phyloP scores from a whole-genome alignment of 805 yeast species.

The Debaryomyces tyrocola region DNA sequence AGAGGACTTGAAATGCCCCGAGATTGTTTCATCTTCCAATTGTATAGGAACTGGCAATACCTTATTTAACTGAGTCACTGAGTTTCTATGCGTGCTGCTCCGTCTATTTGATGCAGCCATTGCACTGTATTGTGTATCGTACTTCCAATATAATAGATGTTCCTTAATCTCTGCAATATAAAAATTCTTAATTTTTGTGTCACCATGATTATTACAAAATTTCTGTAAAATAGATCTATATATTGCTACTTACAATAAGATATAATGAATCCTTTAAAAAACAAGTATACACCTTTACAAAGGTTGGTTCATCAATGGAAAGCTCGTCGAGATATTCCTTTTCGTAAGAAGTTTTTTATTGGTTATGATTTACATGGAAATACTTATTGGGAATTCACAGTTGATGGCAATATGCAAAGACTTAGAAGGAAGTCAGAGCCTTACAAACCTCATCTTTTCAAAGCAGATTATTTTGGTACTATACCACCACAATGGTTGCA shows the following conservation, averaged over 20 bases:
- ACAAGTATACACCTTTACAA: slow-evolving; percentile 50
- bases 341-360: slow-evolving; percentile 65
- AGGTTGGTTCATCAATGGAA: slow-evolving; percentile 56
- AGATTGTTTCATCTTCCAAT: slow-evolving; percentile 19
- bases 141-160: too few species aligned
- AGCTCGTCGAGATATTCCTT: slow-evolving; percentile 63
- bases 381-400: slow-evolving; percentile 79
- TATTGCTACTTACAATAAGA: not conserved
- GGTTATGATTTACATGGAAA: slow-evolving; percentile 84
- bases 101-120: not conserved
- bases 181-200: too few species aligned
- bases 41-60: slow-evolving; percentile 41
- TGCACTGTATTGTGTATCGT: not conserved
- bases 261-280: slow-evolving; percentile 49
- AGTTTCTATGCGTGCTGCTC: slow-evolving; percentile 13
- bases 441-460: slow-evolving; percentile 41
- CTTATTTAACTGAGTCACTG: slow-evolving; percentile 24
- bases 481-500: slow-evolving; percentile 76
- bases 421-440: slow-evolving; percentile 69
- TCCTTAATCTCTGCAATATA: too few species aligned
- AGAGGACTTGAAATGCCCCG: slow-evolving; percentile 14
- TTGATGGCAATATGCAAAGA: slow-evolving; percentile 51
- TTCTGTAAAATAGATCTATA: too few species aligned
- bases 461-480: slow-evolving; percentile 58
- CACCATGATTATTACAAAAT: not conserved